phyloP scores from a whole-genome alignment of 2,329 filamentous ascomycete genomes.

The Cladobotryum mycophilum region DNA sequence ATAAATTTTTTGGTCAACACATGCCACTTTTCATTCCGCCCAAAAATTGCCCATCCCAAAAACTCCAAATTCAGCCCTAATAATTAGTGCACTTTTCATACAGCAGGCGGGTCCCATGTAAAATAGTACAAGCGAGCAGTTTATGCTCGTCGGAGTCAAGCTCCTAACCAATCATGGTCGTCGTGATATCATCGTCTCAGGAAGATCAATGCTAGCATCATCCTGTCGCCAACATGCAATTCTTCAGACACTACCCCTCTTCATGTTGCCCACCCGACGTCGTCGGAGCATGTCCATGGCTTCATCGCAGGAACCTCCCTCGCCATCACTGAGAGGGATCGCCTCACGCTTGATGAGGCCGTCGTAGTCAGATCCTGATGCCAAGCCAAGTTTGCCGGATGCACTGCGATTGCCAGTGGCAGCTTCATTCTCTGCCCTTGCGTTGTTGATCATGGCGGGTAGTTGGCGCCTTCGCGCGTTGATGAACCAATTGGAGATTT shows the following conservation, averaged over 20 bases:
- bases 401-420: conserved; percentile 29
- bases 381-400: not conserved
- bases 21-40: not conserved
- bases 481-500: conserved; percentile 78
- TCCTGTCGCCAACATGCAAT: not conserved
- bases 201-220: not conserved
- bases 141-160: not conserved
- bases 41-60: not conserved
- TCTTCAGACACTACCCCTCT: conserved; percentile 41
- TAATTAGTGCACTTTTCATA: not conserved
- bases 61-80: not conserved
- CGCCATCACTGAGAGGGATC: conserved; percentile 36
- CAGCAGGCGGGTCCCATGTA: not conserved
- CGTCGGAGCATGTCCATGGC: conserved; percentile 29
- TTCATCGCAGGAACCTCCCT: conserved; percentile 39
- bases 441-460: conserved; percentile 53
- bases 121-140: not conserved
- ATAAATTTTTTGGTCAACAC: not conserved
- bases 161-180: not conserved
- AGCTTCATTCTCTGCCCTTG: conserved; percentile 45
- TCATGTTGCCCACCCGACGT: conserved; percentile 30
- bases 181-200: conserved; percentile 6
- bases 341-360: not conserved
- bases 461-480: conserved; percentile 65
- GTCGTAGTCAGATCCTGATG: conserved; percentile 3